Evolutionary conservation across 768 basidiomycete genomes (phyloP), one percentile per base, ranked within the genome.

Genomic region (Panaeolus cyanescens): DNA sequence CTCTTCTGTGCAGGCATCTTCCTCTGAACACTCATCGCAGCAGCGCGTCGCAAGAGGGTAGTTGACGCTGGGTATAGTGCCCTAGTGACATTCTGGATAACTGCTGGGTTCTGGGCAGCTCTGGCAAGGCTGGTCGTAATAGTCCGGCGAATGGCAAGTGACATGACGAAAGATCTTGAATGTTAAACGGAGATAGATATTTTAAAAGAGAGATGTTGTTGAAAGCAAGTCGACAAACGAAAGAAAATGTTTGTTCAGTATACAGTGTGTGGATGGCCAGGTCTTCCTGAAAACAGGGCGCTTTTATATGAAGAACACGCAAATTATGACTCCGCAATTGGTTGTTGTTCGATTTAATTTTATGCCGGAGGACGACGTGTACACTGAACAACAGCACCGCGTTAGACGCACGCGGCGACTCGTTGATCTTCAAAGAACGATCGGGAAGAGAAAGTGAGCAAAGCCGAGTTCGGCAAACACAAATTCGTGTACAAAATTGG

Each of bases 1-100:
- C 82, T 67, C 42, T 50, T 25, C 45, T 50, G 45, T 25, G 45
- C 45, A 20, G 45, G 45, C 6, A 28, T 28, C 45, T 28, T 34
- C 32, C 30, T 22, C 20, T n/a, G 45, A 8, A 28, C 9, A 13
- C 19, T 50, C 1, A 50, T 50, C 4, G 45, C 22, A 12, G 10
- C 25, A 28, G 45, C 15, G 6, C 45, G 45, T 20, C 25, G 45
- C 15, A 50, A 28, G 22, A 50, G 30, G 25, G 45, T 13, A 5
- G 45, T 28, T 12, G 45, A 50, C 30, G 45, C 45, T 28, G 45
- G 45, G 45, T 28, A 28, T 8, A 50, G 45, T 15, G 45, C 45
- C 25, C 45, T 50, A 15, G 45, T 50, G n/a, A 50, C 45, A 28
- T 28, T 25, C n/a, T 50, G 45, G 15, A 50, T 28, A 28, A 50